Conservation (phyloP, 768 basidiomycete species). For the Hypsizygus marmoreus region DNA sequence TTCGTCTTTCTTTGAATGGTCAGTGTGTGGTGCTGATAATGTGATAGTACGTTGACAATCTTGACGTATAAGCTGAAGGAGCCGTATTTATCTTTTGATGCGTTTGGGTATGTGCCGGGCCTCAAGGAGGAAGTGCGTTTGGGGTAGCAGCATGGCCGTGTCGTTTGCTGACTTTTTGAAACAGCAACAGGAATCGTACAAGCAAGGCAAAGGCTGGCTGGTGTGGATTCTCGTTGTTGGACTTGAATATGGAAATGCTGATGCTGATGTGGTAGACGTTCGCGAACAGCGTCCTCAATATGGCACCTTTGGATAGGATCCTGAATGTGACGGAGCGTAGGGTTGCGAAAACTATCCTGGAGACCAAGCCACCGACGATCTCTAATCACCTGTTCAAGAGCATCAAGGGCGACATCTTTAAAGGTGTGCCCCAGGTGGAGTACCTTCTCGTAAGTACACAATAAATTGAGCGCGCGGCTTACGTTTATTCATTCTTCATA, state of each 20-base stretch:
- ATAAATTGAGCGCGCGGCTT: too few relatives aligned
- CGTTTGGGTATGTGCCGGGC: slow-evolving; percentile 27
- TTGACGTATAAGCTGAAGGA: slow-evolving; percentile 31
- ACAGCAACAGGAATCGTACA: slow-evolving; percentile 30
- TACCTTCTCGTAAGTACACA: slow-evolving; percentile 30
- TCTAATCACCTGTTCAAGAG: slow-evolving; percentile 27
- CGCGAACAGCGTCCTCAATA: slow-evolving; percentile 27
- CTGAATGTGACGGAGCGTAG: slow-evolving; percentile 23
- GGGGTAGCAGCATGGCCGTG: background rate
- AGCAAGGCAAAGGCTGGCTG: slow-evolving; percentile 28
- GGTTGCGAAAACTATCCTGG: slow-evolving; percentile 22
- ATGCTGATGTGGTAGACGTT: slow-evolving; percentile 25
- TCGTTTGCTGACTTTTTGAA: background rate
- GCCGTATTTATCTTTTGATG: slow-evolving; percentile 31
- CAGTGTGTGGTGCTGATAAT: background rate
- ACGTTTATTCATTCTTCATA: background rate
- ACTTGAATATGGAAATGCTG: background rate
- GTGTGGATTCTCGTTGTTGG: slow-evolving; percentile 16
- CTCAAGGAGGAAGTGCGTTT: slow-evolving; percentile 26
- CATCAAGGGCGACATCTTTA: slow-evolving; percentile 27
- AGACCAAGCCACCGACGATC: slow-evolving; percentile 28
- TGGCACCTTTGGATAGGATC: slow-evolving; percentile 27
- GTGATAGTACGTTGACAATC: slow-evolving; percentile 26
- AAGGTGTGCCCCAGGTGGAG: slow-evolving; percentile 30
- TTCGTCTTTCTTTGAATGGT: background rate